Base-by-base conservation (phyloP, 768 basidiomycete species). In the Megacollybia marginata region DNA sequence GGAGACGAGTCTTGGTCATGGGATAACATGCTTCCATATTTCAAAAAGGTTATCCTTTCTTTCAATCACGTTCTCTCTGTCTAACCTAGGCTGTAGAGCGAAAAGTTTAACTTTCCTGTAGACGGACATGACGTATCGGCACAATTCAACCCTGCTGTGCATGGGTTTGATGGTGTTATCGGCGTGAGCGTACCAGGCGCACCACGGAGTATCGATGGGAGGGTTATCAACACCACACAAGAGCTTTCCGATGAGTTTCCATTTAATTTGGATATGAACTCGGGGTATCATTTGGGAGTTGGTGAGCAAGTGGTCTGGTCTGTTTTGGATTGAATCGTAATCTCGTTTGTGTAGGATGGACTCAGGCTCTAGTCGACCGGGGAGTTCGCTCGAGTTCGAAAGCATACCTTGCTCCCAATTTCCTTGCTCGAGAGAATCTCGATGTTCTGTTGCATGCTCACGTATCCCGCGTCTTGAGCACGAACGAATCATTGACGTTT, bases 341-440 rank as follows among this genome's bases (percentile, higher is more conserved):
- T 28, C 23, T 28, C 23, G 23, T 51, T 13, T 12, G 40, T n/a
- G n/a, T 13, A 58, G 61, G 47, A 5, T 62, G 56, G 58, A 42
- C 34, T 15, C 65, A 62, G 33, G 56, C 57, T 10, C 59, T 61
- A 1, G 57, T 64, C 40, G 55, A 58, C 20, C 49, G 57, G 35
- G 64, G 62, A 2, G 56, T 58, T 36, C 52, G 67, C 20, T 64
- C 64, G 28, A 66, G 65, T 42, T 56, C 67, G 9, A 62, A 62
- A 4, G 57, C 62, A 0, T 69, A 67, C 46, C 57, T 69, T 10
- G 55, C 53, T 2, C 48, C 54, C 1, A 33, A 56, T 2, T 60
- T 64, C 34, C 47, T 59, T 1, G 42, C 52, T 4, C 47, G 68
- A 11, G 48, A 52, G 1, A 69, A 69, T 44, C 42, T 65, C 4